These are phyloP conservation scores for Plasmodium relictum DNA, from an alignment of 169 alveolate genomes.

Conservation along the genomic window DNA sequence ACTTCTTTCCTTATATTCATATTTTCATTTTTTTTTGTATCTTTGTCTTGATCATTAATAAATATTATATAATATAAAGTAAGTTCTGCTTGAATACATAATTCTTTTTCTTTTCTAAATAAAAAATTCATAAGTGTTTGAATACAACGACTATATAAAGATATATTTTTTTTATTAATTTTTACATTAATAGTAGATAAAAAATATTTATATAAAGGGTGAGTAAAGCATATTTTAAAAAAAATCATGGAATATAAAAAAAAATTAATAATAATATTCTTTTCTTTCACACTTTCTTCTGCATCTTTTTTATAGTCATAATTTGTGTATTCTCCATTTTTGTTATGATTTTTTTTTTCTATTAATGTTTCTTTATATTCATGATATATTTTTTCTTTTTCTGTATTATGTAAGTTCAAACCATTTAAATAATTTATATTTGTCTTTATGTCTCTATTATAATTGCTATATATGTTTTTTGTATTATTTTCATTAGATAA, in stretches of 20 bases:
- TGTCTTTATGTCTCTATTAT: not conserved
- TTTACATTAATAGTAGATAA: constrained; percentile 7
- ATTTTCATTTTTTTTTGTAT: constrained; percentile 12
- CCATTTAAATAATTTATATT: constrained; percentile 1
- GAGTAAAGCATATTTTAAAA: constrained; percentile 39
- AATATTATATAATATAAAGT: constrained; percentile 16
- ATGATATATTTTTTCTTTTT: not conserved
- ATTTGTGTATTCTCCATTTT: not conserved
- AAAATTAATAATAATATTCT: constrained; percentile 25
- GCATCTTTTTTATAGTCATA: not conserved
- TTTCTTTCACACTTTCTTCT: constrained; percentile 7
- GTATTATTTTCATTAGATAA: not conserved
- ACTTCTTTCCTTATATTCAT: not conserved
- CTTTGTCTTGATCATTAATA: constrained; percentile 31
- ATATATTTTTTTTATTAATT: constrained; percentile 12
- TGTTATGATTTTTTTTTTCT: not conserved
- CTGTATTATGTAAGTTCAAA: constrained; percentile 7
- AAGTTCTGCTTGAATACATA: constrained; percentile 41
- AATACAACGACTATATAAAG: constrained; percentile 58
- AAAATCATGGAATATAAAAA: constrained; percentile 41
- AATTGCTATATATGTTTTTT: not conserved
- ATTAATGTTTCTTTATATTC: not conserved
- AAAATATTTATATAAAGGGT: constrained; percentile 32
- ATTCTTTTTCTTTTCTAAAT: constrained; percentile 27
- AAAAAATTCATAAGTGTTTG: constrained; percentile 48